Conservation (phyloP, 2,329 filamentous ascomycete species). For the Juglanconis juglandina region DNA sequence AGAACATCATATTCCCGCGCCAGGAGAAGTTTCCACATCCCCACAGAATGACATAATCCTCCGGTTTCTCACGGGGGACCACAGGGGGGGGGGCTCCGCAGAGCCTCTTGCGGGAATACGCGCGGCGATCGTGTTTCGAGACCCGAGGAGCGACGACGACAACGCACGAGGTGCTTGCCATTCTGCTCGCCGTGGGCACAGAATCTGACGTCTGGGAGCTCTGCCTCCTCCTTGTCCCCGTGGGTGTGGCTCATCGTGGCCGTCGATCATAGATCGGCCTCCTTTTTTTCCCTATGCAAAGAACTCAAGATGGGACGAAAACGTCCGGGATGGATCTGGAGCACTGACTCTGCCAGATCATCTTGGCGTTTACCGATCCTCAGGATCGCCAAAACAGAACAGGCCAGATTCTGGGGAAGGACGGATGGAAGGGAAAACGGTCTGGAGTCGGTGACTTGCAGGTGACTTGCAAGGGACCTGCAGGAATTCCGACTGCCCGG, state of each 20-base stretch:
- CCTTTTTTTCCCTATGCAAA: not conserved
- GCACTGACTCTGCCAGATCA: not conserved
- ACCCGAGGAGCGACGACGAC: too few relatives aligned
- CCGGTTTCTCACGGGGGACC: too few relatives aligned
- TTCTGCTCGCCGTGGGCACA: too few relatives aligned
- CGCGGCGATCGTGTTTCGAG: too few relatives aligned
- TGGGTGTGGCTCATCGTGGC: not conserved
- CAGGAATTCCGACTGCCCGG: not conserved
- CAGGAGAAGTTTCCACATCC: not conserved
- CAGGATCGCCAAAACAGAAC: conserved; percentile 3
- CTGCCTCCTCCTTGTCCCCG: too few relatives aligned
- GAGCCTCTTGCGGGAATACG: too few relatives aligned
- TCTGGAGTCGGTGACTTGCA: too few relatives aligned
- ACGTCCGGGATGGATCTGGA: not conserved
- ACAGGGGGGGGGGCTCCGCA: too few relatives aligned
- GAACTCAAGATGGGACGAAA: not conserved
- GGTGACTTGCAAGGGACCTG: too few relatives aligned
- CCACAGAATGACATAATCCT: not conserved
- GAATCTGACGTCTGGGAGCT: too few relatives aligned
- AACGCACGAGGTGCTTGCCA: too few relatives aligned
- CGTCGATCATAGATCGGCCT: not conserved
- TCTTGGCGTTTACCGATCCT: conserved; percentile 1
- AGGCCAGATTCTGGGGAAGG: not conserved
- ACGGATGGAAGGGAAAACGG: not conserved
- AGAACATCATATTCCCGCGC: not conserved